phyloP scores from a whole-genome alignment of 345 rosid genomes.

The Gynandropsis gynandra region DNA sequence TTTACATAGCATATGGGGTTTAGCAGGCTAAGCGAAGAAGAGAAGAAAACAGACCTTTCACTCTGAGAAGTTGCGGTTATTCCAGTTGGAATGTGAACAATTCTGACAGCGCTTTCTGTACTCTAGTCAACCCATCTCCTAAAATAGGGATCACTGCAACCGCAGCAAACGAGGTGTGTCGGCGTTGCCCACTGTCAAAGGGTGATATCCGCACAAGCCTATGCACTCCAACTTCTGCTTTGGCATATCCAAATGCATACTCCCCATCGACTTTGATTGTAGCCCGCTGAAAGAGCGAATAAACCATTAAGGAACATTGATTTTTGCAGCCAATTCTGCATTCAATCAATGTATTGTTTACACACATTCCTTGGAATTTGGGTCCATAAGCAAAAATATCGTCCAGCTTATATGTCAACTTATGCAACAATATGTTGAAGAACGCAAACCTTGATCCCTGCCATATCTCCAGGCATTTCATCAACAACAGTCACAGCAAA shows the following conservation, averaged over 20 bases:
- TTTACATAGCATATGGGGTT: no score
- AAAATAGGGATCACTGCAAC: slow-evolving; percentile 90
- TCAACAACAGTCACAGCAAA: slow-evolving; percentile 61
- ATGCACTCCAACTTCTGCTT: slow-evolving; percentile 96
- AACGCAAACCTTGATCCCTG: slow-evolving; percentile 84
- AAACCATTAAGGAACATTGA: not conserved
- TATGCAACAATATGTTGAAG: not conserved
- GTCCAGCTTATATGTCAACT: no score
- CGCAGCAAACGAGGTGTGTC: slow-evolving; percentile 98
- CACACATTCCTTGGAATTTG: no score
- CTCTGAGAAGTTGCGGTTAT: slow-evolving; percentile 84
- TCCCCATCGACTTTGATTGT: slow-evolving; percentile 91
- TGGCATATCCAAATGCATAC: slow-evolving; percentile 91
- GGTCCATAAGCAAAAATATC: no score
- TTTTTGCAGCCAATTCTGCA: not conserved
- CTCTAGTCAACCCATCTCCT: slow-evolving; percentile 66
- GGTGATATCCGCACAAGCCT: slow-evolving; percentile 94
- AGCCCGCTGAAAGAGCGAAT: slow-evolving; percentile 58
- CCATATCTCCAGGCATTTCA: slow-evolving; percentile 86
- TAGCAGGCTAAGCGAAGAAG: not conserved
- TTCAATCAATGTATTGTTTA: no score
- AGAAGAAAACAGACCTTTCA: slow-evolving; percentile 51
- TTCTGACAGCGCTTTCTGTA: slow-evolving; percentile 96
- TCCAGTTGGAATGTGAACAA: slow-evolving; percentile 87
- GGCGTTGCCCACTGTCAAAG: slow-evolving; percentile 76